Conservation (phyloP, 768 basidiomycete genomes). For the Termitomyces sp. region DNA sequence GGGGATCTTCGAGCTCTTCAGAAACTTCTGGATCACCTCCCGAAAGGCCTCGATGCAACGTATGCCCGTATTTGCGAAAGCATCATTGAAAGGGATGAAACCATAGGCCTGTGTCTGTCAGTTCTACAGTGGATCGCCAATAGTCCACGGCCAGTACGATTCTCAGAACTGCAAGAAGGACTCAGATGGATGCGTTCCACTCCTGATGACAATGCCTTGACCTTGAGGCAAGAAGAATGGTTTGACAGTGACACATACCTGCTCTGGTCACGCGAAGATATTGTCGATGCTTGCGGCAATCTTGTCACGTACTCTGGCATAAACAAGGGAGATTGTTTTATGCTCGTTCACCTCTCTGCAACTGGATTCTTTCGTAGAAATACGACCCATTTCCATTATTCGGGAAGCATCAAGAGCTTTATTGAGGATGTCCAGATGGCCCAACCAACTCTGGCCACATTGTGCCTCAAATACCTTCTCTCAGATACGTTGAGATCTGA, state of each 20-base stretch:
- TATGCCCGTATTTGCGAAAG: not conserved
- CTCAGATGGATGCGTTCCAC: not conserved
- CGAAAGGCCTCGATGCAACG: not conserved
- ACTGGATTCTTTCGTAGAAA: not conserved
- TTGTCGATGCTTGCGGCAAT: too few relatives aligned
- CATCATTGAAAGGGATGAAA: not conserved
- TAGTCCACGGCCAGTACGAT: not conserved
- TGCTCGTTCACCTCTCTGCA: constrained; percentile 6
- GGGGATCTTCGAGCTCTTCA: not conserved
- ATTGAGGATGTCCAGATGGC: not conserved
- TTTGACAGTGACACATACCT: not conserved
- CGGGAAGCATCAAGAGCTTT: not conserved
- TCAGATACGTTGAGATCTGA: not conserved
- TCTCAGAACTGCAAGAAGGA: constrained; percentile 1
- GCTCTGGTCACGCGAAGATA: constrained; percentile 5
- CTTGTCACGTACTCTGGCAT: constrained; percentile 1
- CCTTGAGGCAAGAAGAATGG: not conserved
- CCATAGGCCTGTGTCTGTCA: not conserved
- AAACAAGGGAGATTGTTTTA: not conserved
- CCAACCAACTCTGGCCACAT: not conserved
- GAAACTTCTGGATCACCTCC: too few relatives aligned
- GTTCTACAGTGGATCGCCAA: constrained; percentile 3
- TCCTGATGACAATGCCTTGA: not conserved
- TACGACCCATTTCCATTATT: not conserved
- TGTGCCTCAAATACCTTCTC: constrained; percentile 3